Evolutionary conservation across 352 stramenopile species (phyloP), one percentile per base, ranked within the genome.

Genomic region (Globisporangium paddicum): DNA sequence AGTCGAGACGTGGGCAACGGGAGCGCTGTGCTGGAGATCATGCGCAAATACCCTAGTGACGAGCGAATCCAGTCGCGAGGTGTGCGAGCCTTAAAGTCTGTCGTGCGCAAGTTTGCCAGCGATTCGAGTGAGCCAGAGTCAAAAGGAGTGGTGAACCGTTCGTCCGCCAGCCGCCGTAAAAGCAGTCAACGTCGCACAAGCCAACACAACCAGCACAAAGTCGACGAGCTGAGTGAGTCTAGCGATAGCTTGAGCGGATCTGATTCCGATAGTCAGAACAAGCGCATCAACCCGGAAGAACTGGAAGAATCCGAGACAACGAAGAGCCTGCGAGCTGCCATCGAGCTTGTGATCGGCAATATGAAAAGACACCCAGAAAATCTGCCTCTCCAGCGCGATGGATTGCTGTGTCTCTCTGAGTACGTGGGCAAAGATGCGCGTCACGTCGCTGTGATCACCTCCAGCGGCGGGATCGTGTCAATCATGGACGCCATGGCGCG

Each of bases 401-500:
- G 64, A 0, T 60, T 88, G 0, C 56, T 83, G 2, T 82, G 68
- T 47, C 44, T 88, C 3, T 60, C 73, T 0, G 74, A 82, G 32
- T 77, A 65, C 41, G 73, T 58, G 2, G 58, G 61, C 25, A 65
- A 65, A 61, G 66, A 66, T 32, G 54, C 66, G 0, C 41, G 46
- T 18, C 60, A 82, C 23, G 49, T 88, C 2, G 45, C 54, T 9
- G 51, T 68, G 21, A 66, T 86, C 34, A 71, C 73, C n/a, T 68
- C 72, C 2, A 64, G 65, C 28, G 79, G 74, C 1, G 79, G 74
- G 1, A 62, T 86, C 18, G 69, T 63, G 26, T 71, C 63, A 10
- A 66, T 87, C 40, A 68, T 86, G 63, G 55, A 79, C 35, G 79
- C 76, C 0, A 73, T 89, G 64, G 71, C 70, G 16, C 63, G 42